phyloP scores from a whole-genome alignment of 208 protist genomes.

The Trypanosoma melophagium region DNA sequence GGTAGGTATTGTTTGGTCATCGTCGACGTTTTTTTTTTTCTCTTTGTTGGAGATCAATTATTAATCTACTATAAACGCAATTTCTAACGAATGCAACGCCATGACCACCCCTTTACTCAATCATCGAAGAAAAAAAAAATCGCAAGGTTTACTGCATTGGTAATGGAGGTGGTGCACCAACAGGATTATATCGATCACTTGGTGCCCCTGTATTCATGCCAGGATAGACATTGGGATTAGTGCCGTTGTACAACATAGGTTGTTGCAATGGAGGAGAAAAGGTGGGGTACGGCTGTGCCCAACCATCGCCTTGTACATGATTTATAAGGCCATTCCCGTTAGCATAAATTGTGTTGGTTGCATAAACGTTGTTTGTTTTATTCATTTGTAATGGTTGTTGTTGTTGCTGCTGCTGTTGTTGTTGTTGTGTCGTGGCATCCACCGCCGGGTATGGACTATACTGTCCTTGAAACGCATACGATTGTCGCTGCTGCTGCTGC shows the following conservation, averaged over 20 bases:
- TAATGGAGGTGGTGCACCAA: background rate
- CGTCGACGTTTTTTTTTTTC: too few species aligned
- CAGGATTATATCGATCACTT: background rate
- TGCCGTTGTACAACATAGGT: constrained; percentile 5
- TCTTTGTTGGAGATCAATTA: too few species aligned
- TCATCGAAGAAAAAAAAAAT: too few species aligned
- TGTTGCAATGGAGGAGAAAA: constrained; percentile 10
- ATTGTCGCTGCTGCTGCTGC: constrained; percentile 11
- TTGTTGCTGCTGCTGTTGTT: constrained; percentile 30
- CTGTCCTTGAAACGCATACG: constrained; percentile 16
- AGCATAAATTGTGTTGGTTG: constrained; percentile 17
- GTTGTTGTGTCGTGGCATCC: background rate
- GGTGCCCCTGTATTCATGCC: background rate
- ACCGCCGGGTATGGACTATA: background rate
- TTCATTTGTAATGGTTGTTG: constrained; percentile 21
- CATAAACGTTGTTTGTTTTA: constrained; percentile 19
- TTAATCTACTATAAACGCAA: too few species aligned
- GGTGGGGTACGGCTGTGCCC: constrained; percentile 4
- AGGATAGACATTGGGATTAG: constrained; percentile 7
- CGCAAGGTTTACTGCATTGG: background rate
- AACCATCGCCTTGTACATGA: constrained; percentile 1
- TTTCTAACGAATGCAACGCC: too few species aligned
- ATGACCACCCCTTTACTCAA: too few species aligned
- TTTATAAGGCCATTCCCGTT: constrained; percentile 4
- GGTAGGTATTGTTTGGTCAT: too few species aligned